A percentile compares a stretch with the other conserved stretches of the same genome.
Evolutionary conservation across 2,329 filamentous ascomycete species (phyloP).

Genomic region (Macrophomina pseudophaseolina): DNA sequence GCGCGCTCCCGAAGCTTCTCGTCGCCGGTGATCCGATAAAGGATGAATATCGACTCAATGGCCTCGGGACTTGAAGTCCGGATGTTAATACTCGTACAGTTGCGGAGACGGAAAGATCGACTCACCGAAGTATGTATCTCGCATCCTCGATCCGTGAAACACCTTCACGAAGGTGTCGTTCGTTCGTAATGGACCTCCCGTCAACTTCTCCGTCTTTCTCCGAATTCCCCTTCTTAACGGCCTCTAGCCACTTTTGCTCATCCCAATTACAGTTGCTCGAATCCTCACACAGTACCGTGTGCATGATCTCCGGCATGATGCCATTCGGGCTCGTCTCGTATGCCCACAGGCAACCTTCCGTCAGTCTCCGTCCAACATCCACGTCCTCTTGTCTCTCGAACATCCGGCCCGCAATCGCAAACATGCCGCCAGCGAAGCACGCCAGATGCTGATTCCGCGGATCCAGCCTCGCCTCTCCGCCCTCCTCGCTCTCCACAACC

Average conservation of each 20-base stretch:
- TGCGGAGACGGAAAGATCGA: not conserved
- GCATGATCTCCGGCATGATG: constrained; percentile 66
- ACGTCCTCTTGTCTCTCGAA: constrained; percentile 60
- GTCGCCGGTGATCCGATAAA: constrained; percentile 65
- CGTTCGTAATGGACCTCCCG: not conserved
- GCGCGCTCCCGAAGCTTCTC: constrained; percentile 51
- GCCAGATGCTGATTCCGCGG: constrained; percentile 48
- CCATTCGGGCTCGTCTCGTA: constrained; percentile 62
- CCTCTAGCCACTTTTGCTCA: constrained; percentile 56
- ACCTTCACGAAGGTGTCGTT: not conserved
- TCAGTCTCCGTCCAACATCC: constrained; percentile 61
- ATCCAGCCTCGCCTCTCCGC: constrained; percentile 8
- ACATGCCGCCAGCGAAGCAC: constrained; percentile 68
- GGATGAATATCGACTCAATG: constrained; percentile 64
- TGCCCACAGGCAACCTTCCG: constrained; percentile 66
- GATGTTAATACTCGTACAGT: not conserved
- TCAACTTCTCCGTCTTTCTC: not conserved
- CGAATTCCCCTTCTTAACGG: constrained; percentile 30
- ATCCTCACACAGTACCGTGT: constrained; percentile 55
- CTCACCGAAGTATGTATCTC: constrained; percentile 1
- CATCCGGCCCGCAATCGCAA: constrained; percentile 62
- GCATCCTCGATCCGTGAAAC: not conserved
- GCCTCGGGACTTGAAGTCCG: constrained; percentile 53
- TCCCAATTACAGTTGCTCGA: constrained; percentile 57
- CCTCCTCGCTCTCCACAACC: constrained; percentile 25